These are phyloP conservation scores for Manihot esculenta DNA, from an alignment of 441 rosid species.

Conservation along the genomic window DNA sequence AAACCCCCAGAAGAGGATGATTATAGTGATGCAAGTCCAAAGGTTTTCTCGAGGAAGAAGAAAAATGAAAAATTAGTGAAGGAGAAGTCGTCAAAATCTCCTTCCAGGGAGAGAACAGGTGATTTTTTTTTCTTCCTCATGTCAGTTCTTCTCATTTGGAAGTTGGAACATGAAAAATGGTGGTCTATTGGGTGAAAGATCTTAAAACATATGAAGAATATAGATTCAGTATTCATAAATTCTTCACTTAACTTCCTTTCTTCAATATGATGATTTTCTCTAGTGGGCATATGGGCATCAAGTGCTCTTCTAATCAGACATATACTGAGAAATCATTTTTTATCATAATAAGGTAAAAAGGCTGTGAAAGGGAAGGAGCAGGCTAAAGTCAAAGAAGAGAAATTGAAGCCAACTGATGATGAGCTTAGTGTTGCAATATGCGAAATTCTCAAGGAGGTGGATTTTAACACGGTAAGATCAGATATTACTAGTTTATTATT, in stretches of 20 bases:
- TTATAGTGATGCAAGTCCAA: slow-evolving; percentile 58
- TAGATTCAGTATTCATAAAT: not conserved
- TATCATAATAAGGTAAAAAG: slow-evolving; percentile 43
- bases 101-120: slow-evolving; percentile 68
- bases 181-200: not conserved
- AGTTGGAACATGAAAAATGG: not conserved
- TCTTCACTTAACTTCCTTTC: not conserved
- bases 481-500: not conserved
- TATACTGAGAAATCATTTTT: not conserved
- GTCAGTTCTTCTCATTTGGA: slow-evolving; percentile 7
- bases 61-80: slow-evolving; percentile 43
- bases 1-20: slow-evolving; percentile 51
- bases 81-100: slow-evolving; percentile 58
- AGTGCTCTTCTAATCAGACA: not conserved
- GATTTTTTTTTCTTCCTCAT: not conserved
- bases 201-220: too few relatives aligned
- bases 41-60: slow-evolving; percentile 68
- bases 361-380: slow-evolving; percentile 60
- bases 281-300: not conserved
- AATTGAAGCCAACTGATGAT: slow-evolving; percentile 45
- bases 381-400: slow-evolving; percentile 39
- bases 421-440: slow-evolving; percentile 72
- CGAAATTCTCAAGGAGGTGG: slow-evolving; percentile 80
- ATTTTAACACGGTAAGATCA: slow-evolving; percentile 81
- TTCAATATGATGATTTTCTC: not conserved